phyloP scores from a whole-genome alignment of 208 protist species.

The Trypanosoma melophagium region DNA sequence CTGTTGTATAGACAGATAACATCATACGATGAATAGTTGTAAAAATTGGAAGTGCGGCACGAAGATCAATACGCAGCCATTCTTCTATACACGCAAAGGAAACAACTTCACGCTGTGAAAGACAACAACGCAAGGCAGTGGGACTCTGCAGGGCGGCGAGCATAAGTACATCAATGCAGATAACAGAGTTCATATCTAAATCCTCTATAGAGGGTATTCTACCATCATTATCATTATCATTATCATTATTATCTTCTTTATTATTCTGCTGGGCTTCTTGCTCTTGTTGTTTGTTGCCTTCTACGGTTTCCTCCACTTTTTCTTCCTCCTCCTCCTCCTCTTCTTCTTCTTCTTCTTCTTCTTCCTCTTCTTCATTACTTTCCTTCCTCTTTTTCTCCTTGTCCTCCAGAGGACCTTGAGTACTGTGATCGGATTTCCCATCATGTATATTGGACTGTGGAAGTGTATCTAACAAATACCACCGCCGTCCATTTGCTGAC shows the following conservation, averaged over 20 bases:
- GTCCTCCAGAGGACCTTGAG: slow-evolving; percentile 6
- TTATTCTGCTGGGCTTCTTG: slow-evolving; percentile 1
- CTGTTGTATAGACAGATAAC: slow-evolving; percentile 40
- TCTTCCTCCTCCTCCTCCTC: slow-evolving; percentile 18
- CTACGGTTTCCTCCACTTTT: slow-evolving; percentile 5
- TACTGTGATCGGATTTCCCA: not conserved
- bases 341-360: slow-evolving; percentile 20
- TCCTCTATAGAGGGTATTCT: not conserved
- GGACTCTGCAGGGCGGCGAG: slow-evolving; percentile 61
- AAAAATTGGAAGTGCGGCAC: slow-evolving; percentile 55
- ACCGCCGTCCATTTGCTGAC: not conserved
- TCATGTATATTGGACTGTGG: not conserved
- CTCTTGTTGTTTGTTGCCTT: slow-evolving; percentile 3
- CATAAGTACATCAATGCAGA: slow-evolving; percentile 61
- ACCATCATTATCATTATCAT: slow-evolving; percentile 19
- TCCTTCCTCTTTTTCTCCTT: slow-evolving; percentile 10
- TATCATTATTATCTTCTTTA: slow-evolving; percentile 12
- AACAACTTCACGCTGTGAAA: slow-evolving; percentile 56
- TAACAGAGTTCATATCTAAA: slow-evolving; percentile 49
- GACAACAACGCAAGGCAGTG: slow-evolving; percentile 52
- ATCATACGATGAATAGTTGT: slow-evolving; percentile 54
- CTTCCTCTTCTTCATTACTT: slow-evolving; percentile 15
- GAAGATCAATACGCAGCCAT: slow-evolving; percentile 57
- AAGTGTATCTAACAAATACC: slow-evolving; percentile 28
- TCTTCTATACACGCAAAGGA: slow-evolving; percentile 37